Evolutionary conservation across 1,284 basidiomycete genomes (phyloP).

Genomic region (Cryptococcus sp.): DNA sequence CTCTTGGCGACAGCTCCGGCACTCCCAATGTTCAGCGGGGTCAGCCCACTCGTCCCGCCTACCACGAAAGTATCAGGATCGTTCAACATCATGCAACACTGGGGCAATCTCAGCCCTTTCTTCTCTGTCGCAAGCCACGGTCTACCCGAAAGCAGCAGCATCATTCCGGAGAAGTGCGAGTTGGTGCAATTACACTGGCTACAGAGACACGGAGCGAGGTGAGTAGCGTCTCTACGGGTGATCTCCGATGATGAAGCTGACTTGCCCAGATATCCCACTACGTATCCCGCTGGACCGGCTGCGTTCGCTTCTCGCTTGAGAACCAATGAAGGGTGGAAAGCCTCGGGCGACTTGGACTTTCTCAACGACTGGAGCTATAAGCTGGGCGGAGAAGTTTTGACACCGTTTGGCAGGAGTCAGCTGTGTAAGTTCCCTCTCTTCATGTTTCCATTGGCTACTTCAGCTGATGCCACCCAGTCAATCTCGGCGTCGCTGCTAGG

Average conservation of each 20-base stretch:
- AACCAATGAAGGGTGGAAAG: conserved; percentile 34
- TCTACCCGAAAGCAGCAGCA: conserved; percentile 44
- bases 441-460: not conserved
- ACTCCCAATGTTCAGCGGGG: conserved; percentile 71
- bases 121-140: conserved; percentile 55
- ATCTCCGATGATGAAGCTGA: not conserved
- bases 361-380: conserved; percentile 57
- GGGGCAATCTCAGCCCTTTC: conserved; percentile 56
- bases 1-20: conserved; percentile 74
- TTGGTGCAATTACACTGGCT: conserved; percentile 54
- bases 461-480: conserved; percentile 27
- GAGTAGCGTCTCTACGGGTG: not conserved
- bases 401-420: conserved; percentile 57
- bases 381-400: conserved; percentile 57
- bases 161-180: conserved; percentile 53
- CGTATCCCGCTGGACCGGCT: conserved; percentile 35
- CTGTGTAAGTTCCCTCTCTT: conserved; percentile 40
- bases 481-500: conserved; percentile 51
- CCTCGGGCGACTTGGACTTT: conserved; percentile 53
- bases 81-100: conserved; percentile 54
- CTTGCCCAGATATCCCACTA: conserved; percentile 43
- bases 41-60: conserved; percentile 63
- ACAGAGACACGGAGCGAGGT: conserved; percentile 56
- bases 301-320: conserved; percentile 37
- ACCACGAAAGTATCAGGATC: conserved; percentile 25